Percentiles rank a stretch among this genome's conserved stretches.
Evolutionary conservation across 1,139 yeast species (phyloP).

Genomic region (Geotrichum klebahnii): DNA sequence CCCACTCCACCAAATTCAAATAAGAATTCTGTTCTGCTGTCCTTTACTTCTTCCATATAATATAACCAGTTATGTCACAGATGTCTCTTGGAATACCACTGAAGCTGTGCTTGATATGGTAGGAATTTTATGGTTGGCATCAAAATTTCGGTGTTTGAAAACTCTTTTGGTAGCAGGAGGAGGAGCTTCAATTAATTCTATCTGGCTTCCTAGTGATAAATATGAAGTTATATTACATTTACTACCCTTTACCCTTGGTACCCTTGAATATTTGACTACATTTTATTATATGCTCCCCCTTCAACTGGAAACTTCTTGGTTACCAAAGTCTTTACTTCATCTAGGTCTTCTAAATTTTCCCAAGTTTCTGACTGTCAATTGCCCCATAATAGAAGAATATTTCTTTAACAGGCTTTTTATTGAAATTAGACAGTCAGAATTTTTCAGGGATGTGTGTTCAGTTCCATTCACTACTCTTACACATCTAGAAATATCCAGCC

Average conservation of each 20-base stretch:
- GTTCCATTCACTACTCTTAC: not conserved
- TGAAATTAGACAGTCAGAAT: not conserved
- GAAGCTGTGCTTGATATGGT: not conserved
- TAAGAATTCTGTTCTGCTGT: not conserved
- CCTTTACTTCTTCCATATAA: not conserved
- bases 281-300: slow-evolving; percentile 7
- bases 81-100: not conserved
- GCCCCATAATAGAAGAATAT: not conserved
- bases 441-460: not conserved
- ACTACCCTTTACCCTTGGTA: slow-evolving; percentile 4
- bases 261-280: not conserved
- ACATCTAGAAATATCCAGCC: not conserved
- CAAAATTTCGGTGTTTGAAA: not conserved
- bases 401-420: not conserved
- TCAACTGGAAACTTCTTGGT: slow-evolving; percentile 1
- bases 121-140: slow-evolving; percentile 4
- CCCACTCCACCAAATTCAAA: not conserved
- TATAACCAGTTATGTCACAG: not conserved
- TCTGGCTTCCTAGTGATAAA: not conserved
- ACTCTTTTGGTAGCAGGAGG: not conserved
- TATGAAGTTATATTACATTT: not conserved
- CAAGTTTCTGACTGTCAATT: not conserved
- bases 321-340: not conserved
- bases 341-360: slow-evolving; percentile 1
- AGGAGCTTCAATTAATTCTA: slow-evolving; percentile 1